Evolutionary conservation across 2,329 filamentous ascomycete species (phyloP), one percentile per base, ranked within the genome.

Genomic region (Chaetomium sp.): DNA sequence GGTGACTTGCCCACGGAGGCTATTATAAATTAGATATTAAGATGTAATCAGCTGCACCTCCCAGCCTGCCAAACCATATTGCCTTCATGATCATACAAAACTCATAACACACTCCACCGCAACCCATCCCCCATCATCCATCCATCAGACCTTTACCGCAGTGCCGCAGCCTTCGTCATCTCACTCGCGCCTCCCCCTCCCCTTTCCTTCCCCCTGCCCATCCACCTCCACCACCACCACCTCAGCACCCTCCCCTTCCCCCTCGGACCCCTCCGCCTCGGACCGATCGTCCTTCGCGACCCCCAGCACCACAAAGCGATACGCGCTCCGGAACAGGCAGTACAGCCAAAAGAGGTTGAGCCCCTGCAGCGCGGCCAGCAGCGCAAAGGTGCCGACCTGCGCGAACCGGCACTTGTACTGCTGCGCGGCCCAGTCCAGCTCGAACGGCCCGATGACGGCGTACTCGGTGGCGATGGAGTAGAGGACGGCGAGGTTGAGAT

Each of bases 291-390:
- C 91, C 57, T 87, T 84, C 31, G 83, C 83, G 21, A 83, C 81
- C 60, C 85, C 83, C 71, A 83, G 83, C 53, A 85, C 80, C n/a
- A 90, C 79, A 70, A 91, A 90, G 64, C 90, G 83, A 71, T 88
- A 91, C 53, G 89, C 88, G 68, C 93, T 92, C 68, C 90, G 83
- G 64, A 90, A 75, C 71, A 94, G 92, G 76, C 89, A 87, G 77
- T 87, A 91, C 65, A 93, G 84, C 91, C 91, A 94, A 78, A 93
- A 92, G 8, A 93, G 75, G 75, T 94, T 94, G 60, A 94, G 82
- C 1, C 86, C 85, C 77, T 94, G 91, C 35, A 94, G 81, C 2
- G 82, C 80, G 2, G 86, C 81, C 4, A 94, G 83, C 29, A 94
- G 82, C 1, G 73, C 71, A 12, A 87, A 81, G 10, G 89, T 88